Evolutionary conservation across 2,329 filamentous ascomycete species (phyloP).

Genomic region (Penicillium sp.): DNA sequence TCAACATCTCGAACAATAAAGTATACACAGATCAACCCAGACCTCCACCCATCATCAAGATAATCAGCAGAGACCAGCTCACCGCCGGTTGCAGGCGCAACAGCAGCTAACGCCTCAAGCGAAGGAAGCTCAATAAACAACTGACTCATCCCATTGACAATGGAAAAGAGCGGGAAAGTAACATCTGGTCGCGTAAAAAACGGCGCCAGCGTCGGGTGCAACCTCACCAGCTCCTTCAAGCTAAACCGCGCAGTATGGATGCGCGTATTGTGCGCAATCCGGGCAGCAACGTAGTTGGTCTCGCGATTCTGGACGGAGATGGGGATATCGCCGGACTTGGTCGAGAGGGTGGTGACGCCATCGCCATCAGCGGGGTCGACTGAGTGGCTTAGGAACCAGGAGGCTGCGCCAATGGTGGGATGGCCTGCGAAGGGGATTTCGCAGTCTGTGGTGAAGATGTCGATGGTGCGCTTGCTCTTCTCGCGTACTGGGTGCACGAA

Average conservation of each 20-base stretch:
- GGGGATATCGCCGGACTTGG: constrained; percentile 51
- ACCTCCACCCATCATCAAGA: constrained; percentile 30
- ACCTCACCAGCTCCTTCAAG: constrained; percentile 17
- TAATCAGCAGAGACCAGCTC: constrained; percentile 18
- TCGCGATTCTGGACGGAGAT: constrained; percentile 27
- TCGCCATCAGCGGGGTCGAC: constrained; percentile 5
- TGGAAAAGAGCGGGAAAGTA: constrained; percentile 30
- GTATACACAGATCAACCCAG: constrained; percentile 26
- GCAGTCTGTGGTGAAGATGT: constrained; percentile 46
- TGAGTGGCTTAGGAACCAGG: constrained; percentile 35
- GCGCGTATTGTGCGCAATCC: constrained; percentile 32
- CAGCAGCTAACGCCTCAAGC: constrained; percentile 48
- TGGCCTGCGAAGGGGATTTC: constrained; percentile 54
- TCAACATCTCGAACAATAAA: constrained; percentile 38
- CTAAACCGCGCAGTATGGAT: constrained; percentile 27
- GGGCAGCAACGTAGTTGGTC: constrained; percentile 20
- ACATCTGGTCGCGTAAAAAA: constrained; percentile 11
- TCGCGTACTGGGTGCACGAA: constrained; percentile 39
- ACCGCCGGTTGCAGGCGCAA: constrained; percentile 21
- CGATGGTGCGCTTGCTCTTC: constrained; percentile 29
- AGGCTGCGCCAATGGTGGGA: constrained; percentile 50
- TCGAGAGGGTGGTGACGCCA: constrained; percentile 36
- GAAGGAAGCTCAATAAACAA: constrained; percentile 55
- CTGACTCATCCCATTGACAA: constrained; percentile 46
- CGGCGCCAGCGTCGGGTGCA: constrained; percentile 23